Evolutionary conservation across 2,329 filamentous ascomycete genomes (phyloP).

Genomic region (Ophiocordyceps sinensis): DNA sequence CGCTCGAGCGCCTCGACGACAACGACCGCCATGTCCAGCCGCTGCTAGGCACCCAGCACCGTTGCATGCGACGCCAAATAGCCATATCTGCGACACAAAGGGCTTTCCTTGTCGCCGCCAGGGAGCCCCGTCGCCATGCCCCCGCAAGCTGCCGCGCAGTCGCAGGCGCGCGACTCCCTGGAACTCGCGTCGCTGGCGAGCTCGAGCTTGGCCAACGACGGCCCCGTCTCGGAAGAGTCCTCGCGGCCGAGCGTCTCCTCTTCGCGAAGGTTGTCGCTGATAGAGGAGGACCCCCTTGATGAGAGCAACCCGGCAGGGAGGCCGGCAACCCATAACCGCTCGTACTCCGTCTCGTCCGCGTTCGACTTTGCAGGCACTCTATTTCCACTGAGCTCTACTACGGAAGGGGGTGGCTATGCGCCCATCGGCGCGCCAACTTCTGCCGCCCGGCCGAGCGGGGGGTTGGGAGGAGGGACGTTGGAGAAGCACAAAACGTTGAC

Average conservation of each 20-base stretch:
- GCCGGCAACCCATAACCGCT: conserved; percentile 32
- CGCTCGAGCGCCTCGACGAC: background rate
- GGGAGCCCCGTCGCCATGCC: conserved; percentile 24
- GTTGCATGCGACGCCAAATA: background rate
- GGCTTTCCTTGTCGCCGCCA: background rate
- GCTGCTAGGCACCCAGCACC: conserved; percentile 5
- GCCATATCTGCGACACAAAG: background rate
- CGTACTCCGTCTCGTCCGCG: conserved; percentile 80
- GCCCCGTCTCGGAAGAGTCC: conserved; percentile 46
- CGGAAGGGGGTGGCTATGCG: conserved; percentile 59
- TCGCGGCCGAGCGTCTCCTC: conserved; percentile 81
- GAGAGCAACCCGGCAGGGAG: conserved; percentile 36
- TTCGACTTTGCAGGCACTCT: conserved; percentile 93
- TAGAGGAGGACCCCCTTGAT: conserved; percentile 61
- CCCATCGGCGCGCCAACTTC: conserved; percentile 67
- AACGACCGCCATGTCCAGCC: conserved; percentile 12
- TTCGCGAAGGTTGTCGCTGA: conserved; percentile 76
- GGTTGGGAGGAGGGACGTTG: conserved; percentile 59
- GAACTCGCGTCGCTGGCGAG: conserved; percentile 92
- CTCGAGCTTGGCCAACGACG: conserved; percentile 43
- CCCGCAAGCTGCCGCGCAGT: conserved; percentile 22
- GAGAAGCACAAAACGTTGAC: conserved; percentile 95
- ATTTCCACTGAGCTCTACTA: conserved; percentile 78
- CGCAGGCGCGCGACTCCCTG: conserved; percentile 68
- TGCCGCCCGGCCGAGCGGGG: conserved; percentile 27